Evolutionary conservation across 1,139 yeast genomes (phyloP).

Genomic region (Saccharomyces pastorianus): DNA sequence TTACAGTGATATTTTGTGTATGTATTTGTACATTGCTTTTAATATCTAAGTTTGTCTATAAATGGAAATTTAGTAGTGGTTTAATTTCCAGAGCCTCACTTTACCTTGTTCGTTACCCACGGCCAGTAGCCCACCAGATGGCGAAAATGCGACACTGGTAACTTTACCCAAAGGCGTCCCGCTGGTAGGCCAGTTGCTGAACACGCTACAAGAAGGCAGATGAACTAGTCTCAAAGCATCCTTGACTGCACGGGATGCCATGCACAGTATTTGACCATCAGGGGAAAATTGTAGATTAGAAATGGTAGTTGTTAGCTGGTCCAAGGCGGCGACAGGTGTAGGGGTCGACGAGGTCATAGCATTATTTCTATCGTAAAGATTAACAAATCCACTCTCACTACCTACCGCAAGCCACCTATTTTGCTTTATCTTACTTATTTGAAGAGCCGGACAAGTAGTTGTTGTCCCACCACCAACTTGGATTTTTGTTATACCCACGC

Average conservation of each 20-base stretch:
- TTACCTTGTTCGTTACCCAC: conserved; percentile 88
- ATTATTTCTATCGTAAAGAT: conserved; percentile 55
- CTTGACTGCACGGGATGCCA: conserved; percentile 78
- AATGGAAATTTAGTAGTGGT: conserved; percentile 57
- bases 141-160: conserved; percentile 73
- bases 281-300: conserved; percentile 66
- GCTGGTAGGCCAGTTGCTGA: conserved; percentile 94
- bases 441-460: conserved; percentile 12
- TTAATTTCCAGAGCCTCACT: conserved; percentile 82
- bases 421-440: conserved; percentile 29
- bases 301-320: conserved; percentile 75
- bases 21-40: background rate
- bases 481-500: conserved; percentile 71
- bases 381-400: conserved; percentile 80
- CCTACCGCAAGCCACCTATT: conserved; percentile 88
- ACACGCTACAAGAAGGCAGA: conserved; percentile 79
- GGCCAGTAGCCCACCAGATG: conserved; percentile 74
- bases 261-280: conserved; percentile 83
- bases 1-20: background rate
- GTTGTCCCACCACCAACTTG: conserved; percentile 62
- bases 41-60: background rate
- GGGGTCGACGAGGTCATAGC: conserved; percentile 1
- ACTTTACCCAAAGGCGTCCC: conserved; percentile 94
- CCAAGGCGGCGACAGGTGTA: conserved; percentile 45
- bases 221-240: conserved; percentile 86